phyloP scores from a whole-genome alignment of 257 asterid genomes.

The Solanum rostratum region DNA sequence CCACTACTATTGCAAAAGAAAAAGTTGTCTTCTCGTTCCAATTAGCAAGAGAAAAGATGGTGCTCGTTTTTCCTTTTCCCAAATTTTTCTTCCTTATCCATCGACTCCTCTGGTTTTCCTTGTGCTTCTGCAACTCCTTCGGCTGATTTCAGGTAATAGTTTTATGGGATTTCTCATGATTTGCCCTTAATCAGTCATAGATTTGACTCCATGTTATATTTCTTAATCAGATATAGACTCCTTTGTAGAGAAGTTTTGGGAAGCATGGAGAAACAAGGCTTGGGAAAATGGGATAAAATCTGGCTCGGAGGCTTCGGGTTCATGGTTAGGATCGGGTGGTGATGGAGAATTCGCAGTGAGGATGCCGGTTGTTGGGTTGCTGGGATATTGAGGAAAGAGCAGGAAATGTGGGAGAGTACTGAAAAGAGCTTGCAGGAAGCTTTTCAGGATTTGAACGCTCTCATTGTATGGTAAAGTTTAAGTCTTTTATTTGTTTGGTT shows the following conservation, averaged over 20 bases:
- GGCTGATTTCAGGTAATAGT: no score
- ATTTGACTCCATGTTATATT: no score
- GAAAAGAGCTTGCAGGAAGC: constrained; percentile 99
- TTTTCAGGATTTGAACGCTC: constrained; percentile 96
- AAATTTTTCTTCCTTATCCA: no score
- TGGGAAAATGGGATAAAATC: constrained; percentile 40
- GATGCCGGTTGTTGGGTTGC: constrained; percentile 86
- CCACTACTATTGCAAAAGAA: no score
- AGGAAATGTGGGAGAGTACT: constrained; percentile 98
- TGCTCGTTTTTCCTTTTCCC: no score
- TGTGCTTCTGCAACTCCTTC: no score
- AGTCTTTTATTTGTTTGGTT: background rate
- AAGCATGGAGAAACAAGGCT: constrained; percentile 67
- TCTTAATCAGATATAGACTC: constrained; percentile 47
- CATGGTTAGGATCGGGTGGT: constrained; percentile 12
- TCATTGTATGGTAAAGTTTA: constrained; percentile 48
- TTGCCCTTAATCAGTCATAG: no score
- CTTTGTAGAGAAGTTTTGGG: constrained; percentile 72
- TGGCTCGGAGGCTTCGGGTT: constrained; percentile 10
- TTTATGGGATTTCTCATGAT: no score
- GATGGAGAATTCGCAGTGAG: constrained; percentile 42
- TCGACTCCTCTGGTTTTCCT: no score
- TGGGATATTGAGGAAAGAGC: constrained; percentile 97
- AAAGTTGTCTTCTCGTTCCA: no score
- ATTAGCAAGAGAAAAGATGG: no score